Base-by-base conservation (phyloP, 768 basidiomycete species). In the Steccherinum ochraceum region DNA sequence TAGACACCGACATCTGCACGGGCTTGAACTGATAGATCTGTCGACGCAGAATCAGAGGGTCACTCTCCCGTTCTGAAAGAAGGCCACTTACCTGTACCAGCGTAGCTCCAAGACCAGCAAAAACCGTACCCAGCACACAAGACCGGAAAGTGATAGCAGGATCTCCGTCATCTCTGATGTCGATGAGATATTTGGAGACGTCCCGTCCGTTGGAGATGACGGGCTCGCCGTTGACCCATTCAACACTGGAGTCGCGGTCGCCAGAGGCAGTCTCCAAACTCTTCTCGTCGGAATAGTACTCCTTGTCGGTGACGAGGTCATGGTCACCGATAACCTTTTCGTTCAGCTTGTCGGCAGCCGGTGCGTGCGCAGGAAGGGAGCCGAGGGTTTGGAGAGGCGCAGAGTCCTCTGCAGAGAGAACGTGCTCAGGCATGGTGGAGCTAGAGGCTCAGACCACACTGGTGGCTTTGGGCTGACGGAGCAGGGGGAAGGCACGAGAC, bases 1-100 rank as follows among this genome's bases (percentile, higher is more conserved):
- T 72, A 2, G 78, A 79, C 13, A 82, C 77, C 0, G 63, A 45
- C 54, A 74, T 69, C 52, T 75, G 69, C 2, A 80, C 63, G 0
- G 83, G 83, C 59, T 84, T 83, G 64, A 81, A 82, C 3, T 72
- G 48, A 58, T 81, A 82, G 26, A 83, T 79, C 80, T 82, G 40
- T 16, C 13, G 43, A 12, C 2, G 1, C 16, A 45, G 48, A 46
- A 24, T 27, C n/a, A 39, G 35, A 39, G 11, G n/a, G 35, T 39
- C n/a, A 39, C 35, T 39, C 35, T n/a, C 11, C 11, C 35, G 35
- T 11, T n/a, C 11, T 39, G 35, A 11, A 39, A 24, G 11, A 24
- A 2, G 30, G 18, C 24, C n/a, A 52, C 67, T 12, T 50, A 79
- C 79, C 74, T 83, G 78, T 49, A 66, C 68, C 40, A 84, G 64